Percentiles rank a stretch among this genome's conserved stretches.
Conservation (phyloP, 2,329 filamentous ascomycete species). For the Cladosporium sp. region DNA sequence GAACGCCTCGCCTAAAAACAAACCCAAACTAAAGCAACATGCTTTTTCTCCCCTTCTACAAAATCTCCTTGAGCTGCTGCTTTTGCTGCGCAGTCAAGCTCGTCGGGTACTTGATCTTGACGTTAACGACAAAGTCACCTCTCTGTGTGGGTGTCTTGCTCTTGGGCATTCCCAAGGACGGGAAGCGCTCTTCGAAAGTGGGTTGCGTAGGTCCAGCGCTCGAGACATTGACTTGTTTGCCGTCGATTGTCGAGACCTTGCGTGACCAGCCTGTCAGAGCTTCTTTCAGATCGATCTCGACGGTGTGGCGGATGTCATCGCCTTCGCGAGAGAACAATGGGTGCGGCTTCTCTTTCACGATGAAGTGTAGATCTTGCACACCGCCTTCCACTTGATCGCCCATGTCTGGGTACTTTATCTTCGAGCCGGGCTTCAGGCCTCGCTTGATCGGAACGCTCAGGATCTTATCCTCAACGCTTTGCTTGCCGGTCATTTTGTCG, state of each 20-base stretch:
- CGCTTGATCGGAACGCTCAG: slow-evolving; percentile 94
- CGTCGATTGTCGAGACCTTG: slow-evolving; percentile 91
- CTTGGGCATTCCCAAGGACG: slow-evolving; percentile 88
- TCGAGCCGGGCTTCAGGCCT: slow-evolving; percentile 92
- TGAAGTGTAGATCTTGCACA: slow-evolving; percentile 91
- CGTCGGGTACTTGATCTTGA: slow-evolving; percentile 90
- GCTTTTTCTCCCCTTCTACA: slow-evolving; percentile 46
- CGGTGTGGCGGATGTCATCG: slow-evolving; percentile 76
- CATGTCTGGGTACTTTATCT: slow-evolving; percentile 98
- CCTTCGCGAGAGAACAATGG: slow-evolving; percentile 81
- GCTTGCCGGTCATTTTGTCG: slow-evolving; percentile 76
- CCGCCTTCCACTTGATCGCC: slow-evolving; percentile 96
- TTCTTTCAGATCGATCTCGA: slow-evolving; percentile 88
- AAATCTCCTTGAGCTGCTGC: slow-evolving; percentile 73
- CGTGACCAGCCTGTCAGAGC: slow-evolving; percentile 90
- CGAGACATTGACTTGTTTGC: slow-evolving; percentile 76
- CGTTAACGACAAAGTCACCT: slow-evolving; percentile 84
- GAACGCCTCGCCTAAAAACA: slow-evolving; percentile 17
- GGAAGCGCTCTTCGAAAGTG: slow-evolving; percentile 77
- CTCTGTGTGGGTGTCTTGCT: slow-evolving; percentile 83
- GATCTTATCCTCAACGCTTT: slow-evolving; percentile 82
- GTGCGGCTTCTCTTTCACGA: slow-evolving; percentile 92
- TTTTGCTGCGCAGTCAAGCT: slow-evolving; percentile 77
- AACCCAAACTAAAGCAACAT: neutral
- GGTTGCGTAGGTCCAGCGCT: slow-evolving; percentile 84